phyloP scores from a whole-genome alignment of 2,329 filamentous ascomycete genomes.

The Thermomyces lanuginosus region DNA sequence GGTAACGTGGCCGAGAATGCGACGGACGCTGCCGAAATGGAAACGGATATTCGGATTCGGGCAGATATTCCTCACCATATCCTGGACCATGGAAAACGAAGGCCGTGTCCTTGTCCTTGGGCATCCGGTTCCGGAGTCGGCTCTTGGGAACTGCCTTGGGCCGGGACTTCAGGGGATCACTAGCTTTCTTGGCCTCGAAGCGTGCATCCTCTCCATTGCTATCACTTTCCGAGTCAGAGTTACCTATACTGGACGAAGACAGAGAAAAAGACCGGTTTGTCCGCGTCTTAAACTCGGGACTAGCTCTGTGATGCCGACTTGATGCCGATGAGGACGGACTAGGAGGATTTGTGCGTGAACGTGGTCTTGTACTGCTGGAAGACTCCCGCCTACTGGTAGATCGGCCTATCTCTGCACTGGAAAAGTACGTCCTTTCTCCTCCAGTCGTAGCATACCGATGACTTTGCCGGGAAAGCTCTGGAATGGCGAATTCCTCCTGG shows the following conservation, averaged over 20 bases:
- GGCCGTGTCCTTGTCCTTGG: conserved; percentile 15
- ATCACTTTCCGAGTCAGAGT: conserved; percentile 18
- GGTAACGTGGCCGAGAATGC: conserved; percentile 6
- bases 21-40: conserved; percentile 5
- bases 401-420: conserved; percentile 34
- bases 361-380: conserved; percentile 20
- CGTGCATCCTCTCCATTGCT: conserved; percentile 4
- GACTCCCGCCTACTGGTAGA: conserved; percentile 39
- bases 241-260: conserved; percentile 25
- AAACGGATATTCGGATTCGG: too few species aligned
- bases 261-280: conserved; percentile 16
- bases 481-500: conserved; percentile 14
- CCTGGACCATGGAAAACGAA: conserved; percentile 12
- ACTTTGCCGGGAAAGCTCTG: conserved; percentile 35
- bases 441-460: conserved; percentile 38
- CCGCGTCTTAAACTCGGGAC: conserved; percentile 24
- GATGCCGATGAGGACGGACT: conserved; percentile 16
- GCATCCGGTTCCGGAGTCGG: conserved; percentile 18
- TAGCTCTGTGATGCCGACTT: conserved; percentile 28
- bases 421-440: conserved; percentile 43
- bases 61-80: conserved; percentile 19
- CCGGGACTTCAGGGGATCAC: conserved; percentile 13
- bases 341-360: conserved; percentile 20
- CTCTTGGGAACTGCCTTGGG: conserved; percentile 28
- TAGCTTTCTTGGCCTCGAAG: too few species aligned